Conservation (phyloP, 2,329 filamentous ascomycete species). For the Aureobasidium sp. region DNA sequence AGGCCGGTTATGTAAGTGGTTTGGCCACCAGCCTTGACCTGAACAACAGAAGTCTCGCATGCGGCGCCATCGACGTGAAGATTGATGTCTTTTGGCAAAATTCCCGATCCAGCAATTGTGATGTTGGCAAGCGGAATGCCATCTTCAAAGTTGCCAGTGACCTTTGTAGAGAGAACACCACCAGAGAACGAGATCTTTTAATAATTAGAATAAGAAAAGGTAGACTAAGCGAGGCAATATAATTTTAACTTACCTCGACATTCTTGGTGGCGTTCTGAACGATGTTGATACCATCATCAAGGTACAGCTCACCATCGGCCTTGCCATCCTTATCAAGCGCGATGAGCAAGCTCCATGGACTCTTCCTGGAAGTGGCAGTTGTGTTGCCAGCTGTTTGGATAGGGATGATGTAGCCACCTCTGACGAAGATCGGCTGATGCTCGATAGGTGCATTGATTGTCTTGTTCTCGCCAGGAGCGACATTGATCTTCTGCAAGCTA, state of each 20-base stretch:
- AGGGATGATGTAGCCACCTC: slow-evolving; percentile 24
- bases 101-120: slow-evolving; percentile 16
- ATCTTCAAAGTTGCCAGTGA: slow-evolving; percentile 15
- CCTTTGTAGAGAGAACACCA: slow-evolving; percentile 13
- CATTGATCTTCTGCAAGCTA: slow-evolving; percentile 21
- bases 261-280: slow-evolving; percentile 24
- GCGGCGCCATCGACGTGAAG: not conserved
- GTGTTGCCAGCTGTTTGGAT: slow-evolving; percentile 24
- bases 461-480: slow-evolving; percentile 23
- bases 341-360: slow-evolving; percentile 23
- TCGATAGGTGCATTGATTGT: slow-evolving; percentile 23
- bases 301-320: slow-evolving; percentile 22
- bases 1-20: slow-evolving; percentile 3
- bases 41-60: not conserved
- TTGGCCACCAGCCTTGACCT: not conserved
- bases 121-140: slow-evolving; percentile 18
- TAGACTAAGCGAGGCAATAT: not conserved
- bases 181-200: slow-evolving; percentile 11
- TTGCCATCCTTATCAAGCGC: slow-evolving; percentile 23
- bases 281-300: slow-evolving; percentile 25
- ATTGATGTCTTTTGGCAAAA: not conserved
- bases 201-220: not conserved
- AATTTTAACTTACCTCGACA: slow-evolving; percentile 18
- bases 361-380: slow-evolving; percentile 20
- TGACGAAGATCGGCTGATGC: slow-evolving; percentile 22